Conservation (phyloP, 345 rosid species). For the Jatropha curcas region DNA sequence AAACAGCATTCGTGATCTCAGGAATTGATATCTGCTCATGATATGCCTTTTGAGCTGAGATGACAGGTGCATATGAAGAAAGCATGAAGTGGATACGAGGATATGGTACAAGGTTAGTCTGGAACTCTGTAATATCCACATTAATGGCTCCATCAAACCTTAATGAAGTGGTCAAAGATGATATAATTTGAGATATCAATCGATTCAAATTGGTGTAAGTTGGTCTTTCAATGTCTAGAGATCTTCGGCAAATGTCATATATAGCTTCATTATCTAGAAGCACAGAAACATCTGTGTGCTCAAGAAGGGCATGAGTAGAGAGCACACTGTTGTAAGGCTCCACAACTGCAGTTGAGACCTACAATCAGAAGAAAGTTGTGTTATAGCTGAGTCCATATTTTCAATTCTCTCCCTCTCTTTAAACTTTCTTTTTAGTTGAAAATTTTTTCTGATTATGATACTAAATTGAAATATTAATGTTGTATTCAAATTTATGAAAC, state of each 20-base stretch:
- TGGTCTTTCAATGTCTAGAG: constrained; percentile 38
- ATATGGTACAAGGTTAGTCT: constrained; percentile 43
- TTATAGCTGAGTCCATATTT: neutral
- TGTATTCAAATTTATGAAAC: neutral
- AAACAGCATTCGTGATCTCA: constrained; percentile 43
- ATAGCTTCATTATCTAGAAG: constrained; percentile 43
- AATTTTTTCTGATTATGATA: neutral
- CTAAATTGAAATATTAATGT: neutral
- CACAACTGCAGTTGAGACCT: constrained; percentile 45
- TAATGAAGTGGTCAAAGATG: constrained; percentile 37
- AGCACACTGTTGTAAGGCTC: constrained; percentile 45
- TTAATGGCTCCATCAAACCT: constrained; percentile 45
- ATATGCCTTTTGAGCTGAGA: constrained; percentile 39
- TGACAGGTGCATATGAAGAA: constrained; percentile 42
- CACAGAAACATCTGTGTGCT: constrained; percentile 40
- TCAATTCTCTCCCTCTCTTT: neutral
- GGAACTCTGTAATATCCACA: constrained; percentile 39
- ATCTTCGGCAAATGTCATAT: constrained; percentile 38
- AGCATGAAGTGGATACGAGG: constrained; percentile 46
- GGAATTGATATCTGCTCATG: constrained; percentile 40
- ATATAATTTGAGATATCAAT: constrained; percentile 39
- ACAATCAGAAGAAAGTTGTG: neutral
- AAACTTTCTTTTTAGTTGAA: neutral
- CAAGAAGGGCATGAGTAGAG: constrained; percentile 40
- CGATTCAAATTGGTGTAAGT: constrained; percentile 41